Evolutionary conservation across 106 monocot species (phyloP), one percentile per base, ranked within the genome.

Genomic region (Dendrobium catenatum): DNA sequence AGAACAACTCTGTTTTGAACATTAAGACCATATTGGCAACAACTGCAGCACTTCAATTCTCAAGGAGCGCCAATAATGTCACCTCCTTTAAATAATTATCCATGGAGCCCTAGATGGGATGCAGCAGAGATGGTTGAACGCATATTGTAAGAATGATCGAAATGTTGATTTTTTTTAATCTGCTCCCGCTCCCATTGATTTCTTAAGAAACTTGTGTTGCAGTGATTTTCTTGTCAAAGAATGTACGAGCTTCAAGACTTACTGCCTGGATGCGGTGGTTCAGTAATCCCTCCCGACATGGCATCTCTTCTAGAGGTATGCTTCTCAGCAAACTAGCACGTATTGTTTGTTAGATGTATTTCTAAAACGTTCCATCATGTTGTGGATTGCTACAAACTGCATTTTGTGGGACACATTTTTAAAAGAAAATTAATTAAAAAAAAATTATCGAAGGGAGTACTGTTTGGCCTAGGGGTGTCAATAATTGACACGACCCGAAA

Each of bases 81-180:
- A 51, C 82, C 82, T 85, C 88, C 88, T 11, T 56, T 93, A 76
- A 86, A 55, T 80, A 89, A 91, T 42, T 98, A 89, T 81, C 97
- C 94, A 16, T 98, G 97, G 97, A 98, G 97, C 68, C 97, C 97
- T 43, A 89, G 94, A 89, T 98, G 94, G 97, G 91, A 91, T 42
- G 15, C 54, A 31, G 9, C 84, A 55, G 66, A 77, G 68, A 98
- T 98, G 97, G 87, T 67, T 17, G 90, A 98, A 56, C 92, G 92
- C 58, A 89, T 94, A 68, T 95, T 79, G 97, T 98, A 83, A 93
- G 94, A 73, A 11, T 16, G 31, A 8, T 20, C 16, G n/a, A 42
- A 24, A 18, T 37, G 47, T 10, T 13, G 9, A 49, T 9, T 22
- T 7, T 13, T 5, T 5, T 0, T 58, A 8, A 9, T 37, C 19